Evolutionary conservation across 2,329 filamentous ascomycete genomes (phyloP), one percentile per base, ranked within the genome.

Genomic region (Pseudogymnoascus sp.): DNA sequence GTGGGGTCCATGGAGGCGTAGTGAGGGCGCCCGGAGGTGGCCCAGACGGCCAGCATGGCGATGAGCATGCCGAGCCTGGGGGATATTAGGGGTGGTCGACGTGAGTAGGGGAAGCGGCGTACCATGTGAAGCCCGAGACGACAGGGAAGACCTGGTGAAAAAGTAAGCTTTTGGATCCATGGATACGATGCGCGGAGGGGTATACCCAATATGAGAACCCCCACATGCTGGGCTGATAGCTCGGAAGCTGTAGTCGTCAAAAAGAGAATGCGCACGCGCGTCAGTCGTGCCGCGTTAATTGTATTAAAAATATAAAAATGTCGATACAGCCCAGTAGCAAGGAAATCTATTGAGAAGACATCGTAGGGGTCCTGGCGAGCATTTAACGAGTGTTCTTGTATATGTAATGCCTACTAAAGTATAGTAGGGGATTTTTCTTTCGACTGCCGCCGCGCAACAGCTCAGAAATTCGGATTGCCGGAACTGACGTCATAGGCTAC

Each of bases 31-130:
- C 88, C 74, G 4, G 76, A 75, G 40, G 84, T 73, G 65, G 82
- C 75, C 90, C 90, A 93, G 75, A 84, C 80, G n/a, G 89, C 79
- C 64, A 92, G 78, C 76, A 92, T 82, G 63, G 82, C 85, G 26
- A 91, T 79, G 15, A 93, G 80, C 73, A 86, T 91, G 66, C 80
- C 81, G 11, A 88, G 79, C 87, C 87, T 60, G 17, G 38, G 36
- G 40, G 21, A 4, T 64, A 23, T 44, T 38, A 36, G 47, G 33
- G 62, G 33, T 70, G 69, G 8, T 69, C 65, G 9, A 69, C 64
- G 13, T 67, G 67, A 13, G 69, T 35, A 2, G 72, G 62, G 26
- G 19, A n/a, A 6, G 26, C n/a, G 19, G n/a, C 15, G 28, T 60
- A 65, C 72, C 72, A 73, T 61, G 84, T 78, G 64, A 83, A 70